phyloP scores from a whole-genome alignment of 2,329 filamentous ascomycete species.

The Diaporthe caulivora region DNA sequence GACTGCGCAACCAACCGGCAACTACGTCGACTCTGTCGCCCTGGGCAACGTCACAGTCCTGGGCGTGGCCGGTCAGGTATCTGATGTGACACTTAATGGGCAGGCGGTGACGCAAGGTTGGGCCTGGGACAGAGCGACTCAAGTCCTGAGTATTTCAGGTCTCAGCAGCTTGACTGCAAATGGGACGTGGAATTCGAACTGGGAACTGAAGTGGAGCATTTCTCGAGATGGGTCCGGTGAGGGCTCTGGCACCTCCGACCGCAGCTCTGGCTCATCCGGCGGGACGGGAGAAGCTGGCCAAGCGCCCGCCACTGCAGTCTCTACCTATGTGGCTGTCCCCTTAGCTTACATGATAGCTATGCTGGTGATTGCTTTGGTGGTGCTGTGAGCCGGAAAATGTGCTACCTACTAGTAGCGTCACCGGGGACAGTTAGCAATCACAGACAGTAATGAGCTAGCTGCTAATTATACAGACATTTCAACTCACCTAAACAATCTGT shows the following conservation, averaged over 20 bases:
- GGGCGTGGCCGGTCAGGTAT: conserved; percentile 60
- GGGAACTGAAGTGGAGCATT: conserved; percentile 66
- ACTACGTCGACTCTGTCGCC: conserved; percentile 67
- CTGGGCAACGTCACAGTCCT: conserved; percentile 74
- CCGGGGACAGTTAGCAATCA: neutral
- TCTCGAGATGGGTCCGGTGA: neutral
- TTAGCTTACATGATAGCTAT: neutral
- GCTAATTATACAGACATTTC: neutral
- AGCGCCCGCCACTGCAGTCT: neutral
- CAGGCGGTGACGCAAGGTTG: conserved; percentile 56
- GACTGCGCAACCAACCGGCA: conserved; percentile 61
- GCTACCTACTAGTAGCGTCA: too few species aligned
- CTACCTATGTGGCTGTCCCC: neutral
- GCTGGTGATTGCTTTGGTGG: conserved; percentile 1
- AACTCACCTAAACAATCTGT: too few species aligned
- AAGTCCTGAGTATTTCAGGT: conserved; percentile 63
- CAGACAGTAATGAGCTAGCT: neutral
- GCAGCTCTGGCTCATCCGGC: neutral
- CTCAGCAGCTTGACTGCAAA: conserved; percentile 60
- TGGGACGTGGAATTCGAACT: conserved; percentile 70
- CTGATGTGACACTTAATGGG: conserved; percentile 66
- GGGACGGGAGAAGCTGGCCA: neutral
- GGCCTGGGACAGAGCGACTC: conserved; percentile 59
- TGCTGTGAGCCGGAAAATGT: neutral
- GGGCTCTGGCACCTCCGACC: neutral